Evolutionary conservation across 1,284 basidiomycete species (phyloP).

Genomic region (Puccinia triticina): DNA sequence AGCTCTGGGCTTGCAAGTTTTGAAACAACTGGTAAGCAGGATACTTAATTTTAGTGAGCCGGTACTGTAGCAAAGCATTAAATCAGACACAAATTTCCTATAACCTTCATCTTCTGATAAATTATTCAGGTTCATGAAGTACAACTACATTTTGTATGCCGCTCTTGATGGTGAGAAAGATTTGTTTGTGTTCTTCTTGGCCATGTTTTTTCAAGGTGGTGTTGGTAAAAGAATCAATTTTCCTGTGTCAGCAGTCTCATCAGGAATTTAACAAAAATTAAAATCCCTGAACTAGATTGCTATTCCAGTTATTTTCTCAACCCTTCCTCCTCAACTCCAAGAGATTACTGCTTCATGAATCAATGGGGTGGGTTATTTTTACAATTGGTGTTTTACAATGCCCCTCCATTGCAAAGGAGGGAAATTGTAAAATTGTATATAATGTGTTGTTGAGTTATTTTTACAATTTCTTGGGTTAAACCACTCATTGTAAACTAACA

Average conservation of each 20-base stretch:
- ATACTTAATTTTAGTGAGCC: neutral
- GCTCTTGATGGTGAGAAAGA: constrained; percentile 39
- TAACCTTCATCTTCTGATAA: too few species aligned
- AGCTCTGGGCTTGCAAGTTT: constrained; percentile 31
- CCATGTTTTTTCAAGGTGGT: constrained; percentile 46
- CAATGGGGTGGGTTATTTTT: too few species aligned
- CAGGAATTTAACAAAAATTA: neutral
- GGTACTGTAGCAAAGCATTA: too few species aligned
- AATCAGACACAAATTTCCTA: too few species aligned
- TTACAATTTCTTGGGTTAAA: too few species aligned
- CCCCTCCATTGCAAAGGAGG: too few species aligned
- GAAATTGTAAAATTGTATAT: too few species aligned
- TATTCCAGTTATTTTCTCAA: constrained; percentile 36
- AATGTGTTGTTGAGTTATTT: too few species aligned
- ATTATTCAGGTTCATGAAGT: constrained; percentile 26
- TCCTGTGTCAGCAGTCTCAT: constrained; percentile 25
- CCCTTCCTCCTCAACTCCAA: neutral
- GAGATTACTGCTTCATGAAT: constrained; percentile 33
- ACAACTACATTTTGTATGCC: constrained; percentile 39
- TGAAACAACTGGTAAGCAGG: constrained; percentile 19
- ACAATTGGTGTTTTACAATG: too few species aligned
- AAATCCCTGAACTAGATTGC: neutral
- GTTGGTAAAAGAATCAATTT: constrained; percentile 19
- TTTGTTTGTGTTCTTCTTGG: constrained; percentile 16
- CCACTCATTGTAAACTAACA: too few species aligned